Percentiles rank a stretch among this genome's conserved stretches.
phyloP scores from a whole-genome alignment of 768 basidiomycete genomes.

The Tephrocybe sp. region DNA sequence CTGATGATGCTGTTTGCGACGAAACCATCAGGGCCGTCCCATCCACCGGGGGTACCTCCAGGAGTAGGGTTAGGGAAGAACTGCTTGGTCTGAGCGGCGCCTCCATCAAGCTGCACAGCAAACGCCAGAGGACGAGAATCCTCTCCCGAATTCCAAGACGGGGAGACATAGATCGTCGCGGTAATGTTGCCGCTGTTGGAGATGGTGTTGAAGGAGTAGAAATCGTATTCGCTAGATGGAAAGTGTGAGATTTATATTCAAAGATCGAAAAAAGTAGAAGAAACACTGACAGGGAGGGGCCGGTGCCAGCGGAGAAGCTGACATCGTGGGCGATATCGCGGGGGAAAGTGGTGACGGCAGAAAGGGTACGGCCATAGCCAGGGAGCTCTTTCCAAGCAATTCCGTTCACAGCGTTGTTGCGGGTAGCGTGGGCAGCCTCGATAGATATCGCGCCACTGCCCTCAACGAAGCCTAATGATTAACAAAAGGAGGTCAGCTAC shows the following conservation, averaged over 20 bases:
- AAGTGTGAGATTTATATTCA: no score
- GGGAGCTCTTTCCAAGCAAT: constrained; percentile 60
- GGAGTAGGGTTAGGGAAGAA: constrained; percentile 47
- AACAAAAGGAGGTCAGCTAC: neutral
- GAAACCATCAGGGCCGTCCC: constrained; percentile 51
- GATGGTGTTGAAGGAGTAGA: constrained; percentile 56
- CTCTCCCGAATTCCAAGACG: constrained; percentile 52
- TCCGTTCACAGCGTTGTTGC: constrained; percentile 45
- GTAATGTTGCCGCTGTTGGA: constrained; percentile 40
- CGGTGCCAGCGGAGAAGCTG: constrained; percentile 59
- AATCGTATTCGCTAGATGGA: constrained; percentile 55
- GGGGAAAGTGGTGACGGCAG: constrained; percentile 61
- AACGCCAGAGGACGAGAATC: constrained; percentile 48
- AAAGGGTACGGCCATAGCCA: constrained; percentile 58
- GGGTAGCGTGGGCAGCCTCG: constrained; percentile 58
- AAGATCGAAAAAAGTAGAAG: neutral
- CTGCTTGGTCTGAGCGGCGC: constrained; percentile 36
- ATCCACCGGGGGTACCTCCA: constrained; percentile 43
- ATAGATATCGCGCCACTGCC: constrained; percentile 61
- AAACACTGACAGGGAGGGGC: constrained; percentile 52
- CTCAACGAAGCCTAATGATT: constrained; percentile 55
- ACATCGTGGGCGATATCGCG: constrained; percentile 44
- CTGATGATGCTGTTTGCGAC: constrained; percentile 51
- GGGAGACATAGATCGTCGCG: constrained; percentile 48
- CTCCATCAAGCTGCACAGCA: constrained; percentile 49